These are phyloP conservation scores for Salix udensis DNA, from an alignment of 345 rosid species.

Conservation along the genomic window DNA sequence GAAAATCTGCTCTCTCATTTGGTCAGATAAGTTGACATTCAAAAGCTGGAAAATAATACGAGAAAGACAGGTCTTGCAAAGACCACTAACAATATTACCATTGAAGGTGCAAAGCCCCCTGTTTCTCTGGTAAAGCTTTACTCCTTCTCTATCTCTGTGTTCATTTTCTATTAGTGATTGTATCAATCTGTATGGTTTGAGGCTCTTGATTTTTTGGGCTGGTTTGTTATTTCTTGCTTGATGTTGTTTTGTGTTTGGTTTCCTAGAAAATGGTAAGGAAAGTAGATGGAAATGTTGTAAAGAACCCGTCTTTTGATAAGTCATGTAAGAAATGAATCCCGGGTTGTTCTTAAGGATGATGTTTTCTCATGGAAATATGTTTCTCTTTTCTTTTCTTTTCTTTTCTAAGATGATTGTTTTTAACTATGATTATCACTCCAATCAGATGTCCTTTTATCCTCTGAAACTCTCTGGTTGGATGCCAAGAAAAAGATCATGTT, in stretches of 20 bases:
- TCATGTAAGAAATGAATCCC: background rate
- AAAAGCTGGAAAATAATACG: background rate
- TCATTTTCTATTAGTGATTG: background rate
- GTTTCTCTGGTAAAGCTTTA: background rate
- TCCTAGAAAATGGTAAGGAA: background rate
- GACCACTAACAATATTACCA: background rate
- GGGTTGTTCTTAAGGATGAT: no score
- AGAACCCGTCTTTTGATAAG: background rate
- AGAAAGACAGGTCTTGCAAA: background rate
- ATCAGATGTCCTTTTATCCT: no score
- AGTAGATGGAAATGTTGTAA: background rate
- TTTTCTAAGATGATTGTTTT: no score
- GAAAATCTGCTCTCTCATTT: background rate
- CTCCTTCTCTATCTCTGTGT: background rate
- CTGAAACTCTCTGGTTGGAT: no score
- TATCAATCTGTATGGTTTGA: background rate
- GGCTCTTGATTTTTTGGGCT: no score
- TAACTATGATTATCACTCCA: no score
- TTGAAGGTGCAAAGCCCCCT: background rate
- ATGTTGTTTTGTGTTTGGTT: slow-evolving; percentile 5
- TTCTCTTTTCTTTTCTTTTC: no score
- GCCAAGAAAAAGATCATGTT: no score
- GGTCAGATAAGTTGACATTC: background rate
- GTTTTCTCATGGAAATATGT: no score
- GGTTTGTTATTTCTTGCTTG: background rate